A percentile compares a stretch with the other conserved stretches of the same genome.
Evolutionary conservation across 2,329 filamentous ascomycete genomes (phyloP).

Genomic region (Huntiella moniliformis): DNA sequence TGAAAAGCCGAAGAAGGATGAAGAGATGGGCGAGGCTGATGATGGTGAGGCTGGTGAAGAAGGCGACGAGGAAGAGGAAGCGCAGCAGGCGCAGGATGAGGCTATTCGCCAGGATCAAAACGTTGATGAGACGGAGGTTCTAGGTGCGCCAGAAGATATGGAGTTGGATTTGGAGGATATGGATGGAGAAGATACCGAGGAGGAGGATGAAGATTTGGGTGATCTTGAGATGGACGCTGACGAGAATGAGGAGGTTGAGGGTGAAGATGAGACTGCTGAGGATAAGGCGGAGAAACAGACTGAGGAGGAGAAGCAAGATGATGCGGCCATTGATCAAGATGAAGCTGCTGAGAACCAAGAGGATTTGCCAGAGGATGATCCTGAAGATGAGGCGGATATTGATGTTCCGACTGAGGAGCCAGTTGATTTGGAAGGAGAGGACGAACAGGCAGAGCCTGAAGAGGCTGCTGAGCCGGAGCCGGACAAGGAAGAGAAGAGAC

Average conservation of each 20-base stretch:
- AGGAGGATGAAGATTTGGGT: conserved; percentile 37
- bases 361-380: conserved; percentile 17
- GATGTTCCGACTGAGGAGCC: conserved; percentile 12
- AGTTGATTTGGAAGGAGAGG: conserved; percentile 20
- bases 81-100: conserved; percentile 37
- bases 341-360: conserved; percentile 16
- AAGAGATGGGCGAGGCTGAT: conserved; percentile 24
- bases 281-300: conserved; percentile 40
- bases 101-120: conserved; percentile 50
- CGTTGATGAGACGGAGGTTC: conserved; percentile 59
- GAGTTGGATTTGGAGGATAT: conserved; percentile 63
- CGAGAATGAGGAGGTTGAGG: conserved; percentile 23
- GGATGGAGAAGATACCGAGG: conserved; percentile 24
- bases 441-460: conserved; percentile 25
- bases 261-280: conserved; percentile 15
- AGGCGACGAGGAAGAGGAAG: conserved; percentile 22
- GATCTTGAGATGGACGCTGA: conserved; percentile 29
- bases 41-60: conserved; percentile 18
- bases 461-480: conserved; percentile 29
- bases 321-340: conserved; percentile 29
- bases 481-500: conserved; percentile 18
- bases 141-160: conserved; percentile 78
- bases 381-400: conserved; percentile 11
- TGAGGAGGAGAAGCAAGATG: conserved; percentile 36
- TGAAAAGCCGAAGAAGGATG: conserved; percentile 26